These are phyloP conservation scores for Gastrolobium villosum DNA, from an alignment of 306 rosid species.

Conservation along the genomic window DNA sequence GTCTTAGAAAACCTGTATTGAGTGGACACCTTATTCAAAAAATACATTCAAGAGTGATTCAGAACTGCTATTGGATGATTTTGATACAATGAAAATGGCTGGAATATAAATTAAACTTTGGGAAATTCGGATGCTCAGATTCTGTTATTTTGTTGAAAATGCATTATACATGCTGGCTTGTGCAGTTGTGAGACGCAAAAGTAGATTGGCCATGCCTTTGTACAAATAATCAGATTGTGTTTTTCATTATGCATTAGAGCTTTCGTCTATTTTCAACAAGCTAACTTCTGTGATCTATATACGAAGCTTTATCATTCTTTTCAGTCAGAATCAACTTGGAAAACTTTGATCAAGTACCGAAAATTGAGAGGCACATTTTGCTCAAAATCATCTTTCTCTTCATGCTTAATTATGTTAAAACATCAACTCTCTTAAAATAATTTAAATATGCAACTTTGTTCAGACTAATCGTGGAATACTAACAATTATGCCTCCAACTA, in stretches of 20 bases:
- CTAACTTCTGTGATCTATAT: not conserved
- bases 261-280: not conserved
- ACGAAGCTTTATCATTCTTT: not conserved
- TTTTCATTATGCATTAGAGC: not conserved
- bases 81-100: not conserved
- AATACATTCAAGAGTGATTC: too few relatives aligned
- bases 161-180: not conserved
- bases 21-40: too few relatives aligned
- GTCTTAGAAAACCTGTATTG: too few relatives aligned
- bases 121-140: not conserved
- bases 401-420: slow-evolving; percentile 24
- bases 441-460: not conserved
- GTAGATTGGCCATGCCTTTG: not conserved
- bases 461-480: not conserved
- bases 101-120: slow-evolving; percentile 6
- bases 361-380: slow-evolving; percentile 14
- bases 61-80: not conserved
- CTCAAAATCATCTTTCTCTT: not conserved
- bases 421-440: not conserved
- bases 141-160: slow-evolving; percentile 11
- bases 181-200: not conserved
- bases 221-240: not conserved
- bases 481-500: not conserved
- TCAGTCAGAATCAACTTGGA: not conserved
- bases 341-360: not conserved